Percentiles rank a stretch among this genome's conserved stretches.
Conservation (phyloP, 139 green algal species). For the Chlorella sp. region DNA sequence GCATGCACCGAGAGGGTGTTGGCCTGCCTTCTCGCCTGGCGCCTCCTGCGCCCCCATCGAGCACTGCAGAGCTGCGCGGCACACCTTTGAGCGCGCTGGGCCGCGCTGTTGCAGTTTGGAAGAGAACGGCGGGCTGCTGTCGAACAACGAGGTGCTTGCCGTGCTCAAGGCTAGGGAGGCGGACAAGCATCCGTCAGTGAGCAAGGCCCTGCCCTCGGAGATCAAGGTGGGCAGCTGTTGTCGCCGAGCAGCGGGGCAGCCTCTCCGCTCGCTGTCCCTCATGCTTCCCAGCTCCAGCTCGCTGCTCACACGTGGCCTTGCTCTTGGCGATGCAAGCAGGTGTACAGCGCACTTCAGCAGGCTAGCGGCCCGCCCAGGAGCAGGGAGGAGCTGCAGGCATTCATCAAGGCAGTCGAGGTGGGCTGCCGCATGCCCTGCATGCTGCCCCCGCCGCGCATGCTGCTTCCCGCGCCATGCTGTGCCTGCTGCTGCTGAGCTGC, state of each 20-base stretch:
- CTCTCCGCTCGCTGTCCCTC: too few species aligned
- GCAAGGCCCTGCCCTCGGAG: conserved; percentile 37
- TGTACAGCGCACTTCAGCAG: conserved; percentile 34
- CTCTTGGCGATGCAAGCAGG: conserved; percentile 21
- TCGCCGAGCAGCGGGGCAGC: not conserved
- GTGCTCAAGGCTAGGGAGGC: conserved; percentile 48
- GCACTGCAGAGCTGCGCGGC: too few species aligned
- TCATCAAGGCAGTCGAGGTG: conserved; percentile 42
- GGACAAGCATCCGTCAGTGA: conserved; percentile 29
- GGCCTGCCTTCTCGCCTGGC: too few species aligned
- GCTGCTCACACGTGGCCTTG: not conserved
- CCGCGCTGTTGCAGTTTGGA: conserved; percentile 52
- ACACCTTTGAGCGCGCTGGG: too few species aligned
- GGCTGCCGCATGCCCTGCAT: not conserved
- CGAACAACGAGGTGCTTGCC: conserved; percentile 54
- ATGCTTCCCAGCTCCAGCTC: too few species aligned
- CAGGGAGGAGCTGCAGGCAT: conserved; percentile 38
- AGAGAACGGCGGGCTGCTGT: conserved; percentile 35
- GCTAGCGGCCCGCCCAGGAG: conserved; percentile 4
- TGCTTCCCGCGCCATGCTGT: not conserved
- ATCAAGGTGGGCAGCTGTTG: conserved; percentile 34
- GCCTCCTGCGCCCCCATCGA: too few species aligned
- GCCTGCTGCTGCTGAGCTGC: not conserved
- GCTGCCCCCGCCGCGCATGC: not conserved
- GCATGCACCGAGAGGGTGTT: too few species aligned